Evolutionary conservation across 805 yeast species (phyloP).

Genomic region (Candida pini): DNA sequence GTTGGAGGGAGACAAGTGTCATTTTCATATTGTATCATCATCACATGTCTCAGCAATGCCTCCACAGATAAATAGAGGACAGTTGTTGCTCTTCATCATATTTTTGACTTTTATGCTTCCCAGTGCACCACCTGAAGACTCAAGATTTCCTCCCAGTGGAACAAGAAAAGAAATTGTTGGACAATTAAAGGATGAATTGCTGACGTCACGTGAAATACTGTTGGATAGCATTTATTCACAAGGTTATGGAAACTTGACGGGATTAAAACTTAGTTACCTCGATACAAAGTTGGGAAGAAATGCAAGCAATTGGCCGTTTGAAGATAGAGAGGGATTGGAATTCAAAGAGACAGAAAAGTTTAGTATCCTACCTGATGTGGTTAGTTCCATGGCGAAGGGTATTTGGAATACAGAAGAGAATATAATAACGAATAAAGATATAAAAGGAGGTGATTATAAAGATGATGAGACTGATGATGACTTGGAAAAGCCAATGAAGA

Average conservation of each 20-base stretch:
- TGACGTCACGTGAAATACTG: constrained; percentile 29
- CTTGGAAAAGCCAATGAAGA: background rate
- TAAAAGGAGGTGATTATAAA: constrained; percentile 7
- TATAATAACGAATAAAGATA: constrained; percentile 8
- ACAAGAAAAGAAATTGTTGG: constrained; percentile 24
- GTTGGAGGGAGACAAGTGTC: background rate
- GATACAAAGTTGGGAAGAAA: constrained; percentile 45
- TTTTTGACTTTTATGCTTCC: constrained; percentile 38
- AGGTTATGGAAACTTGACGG: constrained; percentile 72
- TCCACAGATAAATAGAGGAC: constrained; percentile 24
- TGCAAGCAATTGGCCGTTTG: constrained; percentile 54
- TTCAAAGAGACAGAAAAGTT: constrained; percentile 46
- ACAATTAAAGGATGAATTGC: constrained; percentile 31
- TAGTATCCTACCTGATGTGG: constrained; percentile 54
- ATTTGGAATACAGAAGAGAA: constrained; percentile 46
- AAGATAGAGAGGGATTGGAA: constrained; percentile 22
- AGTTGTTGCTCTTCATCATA: constrained; percentile 30
- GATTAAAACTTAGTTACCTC: constrained; percentile 58
- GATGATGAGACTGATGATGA: constrained; percentile 2
- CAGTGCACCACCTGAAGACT: constrained; percentile 30
- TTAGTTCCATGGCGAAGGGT: constrained; percentile 40
- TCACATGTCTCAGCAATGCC: constrained; percentile 11
- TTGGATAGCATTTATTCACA: constrained; percentile 36
- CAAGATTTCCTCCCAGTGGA: constrained; percentile 20
- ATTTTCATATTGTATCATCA: background rate